Evolutionary conservation across 73 alveolate species (phyloP).

Genomic region (Tetrahymena elliotti): DNA sequence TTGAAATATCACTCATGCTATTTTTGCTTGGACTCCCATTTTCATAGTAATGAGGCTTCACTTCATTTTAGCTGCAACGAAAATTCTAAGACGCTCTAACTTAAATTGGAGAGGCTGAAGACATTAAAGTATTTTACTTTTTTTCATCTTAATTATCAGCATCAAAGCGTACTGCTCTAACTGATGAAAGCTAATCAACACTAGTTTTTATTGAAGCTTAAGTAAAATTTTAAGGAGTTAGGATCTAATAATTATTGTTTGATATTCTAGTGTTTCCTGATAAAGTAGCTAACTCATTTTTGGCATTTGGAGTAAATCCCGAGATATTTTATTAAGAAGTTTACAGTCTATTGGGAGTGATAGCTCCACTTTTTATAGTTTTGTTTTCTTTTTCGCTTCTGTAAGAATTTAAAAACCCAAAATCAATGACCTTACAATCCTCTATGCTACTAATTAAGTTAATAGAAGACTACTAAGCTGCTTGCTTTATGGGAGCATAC

Average conservation of each 20-base stretch:
- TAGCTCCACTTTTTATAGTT: neutral
- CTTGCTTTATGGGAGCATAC: neutral
- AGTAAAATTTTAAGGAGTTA: neutral
- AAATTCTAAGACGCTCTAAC: neutral
- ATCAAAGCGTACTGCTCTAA: neutral
- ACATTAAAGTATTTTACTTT: neutral
- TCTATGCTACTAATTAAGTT: neutral
- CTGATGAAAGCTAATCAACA: neutral
- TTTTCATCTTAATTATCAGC: neutral
- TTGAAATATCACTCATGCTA: neutral
- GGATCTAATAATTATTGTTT: neutral
- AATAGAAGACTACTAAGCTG: neutral
- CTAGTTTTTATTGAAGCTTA: neutral
- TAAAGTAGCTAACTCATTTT: neutral
- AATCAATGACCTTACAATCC: neutral
- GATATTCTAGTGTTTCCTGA: neutral
- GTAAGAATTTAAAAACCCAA: neutral
- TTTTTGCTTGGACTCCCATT: neutral
- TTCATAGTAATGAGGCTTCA: neutral
- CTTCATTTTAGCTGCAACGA: neutral
- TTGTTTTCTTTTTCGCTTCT: neutral
- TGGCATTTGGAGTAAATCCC: neutral
- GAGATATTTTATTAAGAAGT: neutral
- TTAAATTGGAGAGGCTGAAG: neutral
- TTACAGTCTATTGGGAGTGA: neutral